These are phyloP conservation scores for Sclerotinia trifoliorum DNA, from an alignment of 2,329 filamentous ascomycete genomes.

Conservation along the genomic window DNA sequence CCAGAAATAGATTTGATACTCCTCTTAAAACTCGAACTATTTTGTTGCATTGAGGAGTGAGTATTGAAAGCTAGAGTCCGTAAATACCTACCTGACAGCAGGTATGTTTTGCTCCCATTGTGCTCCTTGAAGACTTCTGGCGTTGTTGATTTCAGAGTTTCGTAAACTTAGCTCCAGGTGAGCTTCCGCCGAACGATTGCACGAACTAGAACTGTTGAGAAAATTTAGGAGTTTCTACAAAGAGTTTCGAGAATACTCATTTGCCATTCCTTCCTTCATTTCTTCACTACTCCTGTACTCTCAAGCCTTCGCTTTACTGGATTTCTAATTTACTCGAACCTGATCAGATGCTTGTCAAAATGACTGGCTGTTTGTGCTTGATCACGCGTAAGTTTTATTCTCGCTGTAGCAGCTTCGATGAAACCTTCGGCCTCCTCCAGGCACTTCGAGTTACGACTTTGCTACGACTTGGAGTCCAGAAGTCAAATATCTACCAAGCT, in stretches of 20 bases:
- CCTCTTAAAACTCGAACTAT: no score
- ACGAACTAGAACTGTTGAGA: background rate
- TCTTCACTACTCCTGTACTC: background rate
- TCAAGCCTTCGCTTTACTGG: background rate
- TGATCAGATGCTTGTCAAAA: background rate
- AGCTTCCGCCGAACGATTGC: background rate
- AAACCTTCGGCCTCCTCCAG: conserved; percentile 79
- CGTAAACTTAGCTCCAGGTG: background rate
- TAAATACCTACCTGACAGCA: background rate
- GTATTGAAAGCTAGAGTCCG: background rate
- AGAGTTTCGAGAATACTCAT: no score
- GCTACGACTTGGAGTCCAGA: conserved; percentile 87
- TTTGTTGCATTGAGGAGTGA: background rate
- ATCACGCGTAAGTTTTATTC: conserved; percentile 72
- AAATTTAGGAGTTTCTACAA: no score
- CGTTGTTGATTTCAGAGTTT: no score
- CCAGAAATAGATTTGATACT: background rate
- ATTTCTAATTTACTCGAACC: background rate
- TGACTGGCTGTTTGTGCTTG: conserved; percentile 54
- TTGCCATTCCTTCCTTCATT: background rate
- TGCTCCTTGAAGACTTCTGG: background rate
- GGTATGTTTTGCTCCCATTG: conserved; percentile 59
- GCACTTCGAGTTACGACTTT: conserved; percentile 60
- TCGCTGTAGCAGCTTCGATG: conserved; percentile 68
- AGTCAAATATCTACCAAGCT: conserved; percentile 83